Conservation (phyloP, 2,329 filamentous ascomycete genomes). For the Verticillium albo-atrum region DNA sequence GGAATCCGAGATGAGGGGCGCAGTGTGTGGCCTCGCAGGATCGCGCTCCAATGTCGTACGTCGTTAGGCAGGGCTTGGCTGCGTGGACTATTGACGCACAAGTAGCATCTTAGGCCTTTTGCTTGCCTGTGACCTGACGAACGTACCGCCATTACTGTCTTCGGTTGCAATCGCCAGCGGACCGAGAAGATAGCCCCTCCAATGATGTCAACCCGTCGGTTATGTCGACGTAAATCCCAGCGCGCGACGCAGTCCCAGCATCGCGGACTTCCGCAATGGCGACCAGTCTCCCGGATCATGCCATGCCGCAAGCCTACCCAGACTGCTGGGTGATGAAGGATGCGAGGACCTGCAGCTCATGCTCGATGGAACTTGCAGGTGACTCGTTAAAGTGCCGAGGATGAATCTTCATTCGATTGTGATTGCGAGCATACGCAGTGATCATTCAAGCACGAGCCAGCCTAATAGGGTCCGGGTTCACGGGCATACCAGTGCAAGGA, state of each 20-base stretch:
- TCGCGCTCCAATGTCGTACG: neutral
- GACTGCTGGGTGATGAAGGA: neutral
- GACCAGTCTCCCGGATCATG: neutral
- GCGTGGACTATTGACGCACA: neutral
- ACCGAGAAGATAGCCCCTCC: neutral
- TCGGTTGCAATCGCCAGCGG: neutral
- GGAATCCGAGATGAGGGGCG: neutral
- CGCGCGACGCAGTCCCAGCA: neutral
- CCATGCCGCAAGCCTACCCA: neutral
- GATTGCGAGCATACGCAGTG: too few species aligned
- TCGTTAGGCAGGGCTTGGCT: neutral
- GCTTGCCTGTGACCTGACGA: neutral
- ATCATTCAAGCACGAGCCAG: neutral
- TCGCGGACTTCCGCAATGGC: neutral
- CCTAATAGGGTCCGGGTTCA: neutral
- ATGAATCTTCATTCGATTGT: too few species aligned
- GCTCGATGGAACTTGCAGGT: too few species aligned
- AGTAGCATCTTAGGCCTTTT: neutral
- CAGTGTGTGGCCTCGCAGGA: neutral
- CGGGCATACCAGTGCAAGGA: neutral
- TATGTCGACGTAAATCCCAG: neutral
- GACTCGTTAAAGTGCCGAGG: too few species aligned
- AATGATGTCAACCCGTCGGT: neutral
- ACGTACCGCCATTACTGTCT: neutral
- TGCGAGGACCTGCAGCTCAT: neutral